These are phyloP conservation scores for Closterium sp. DNA, from an alignment of 139 green algal species.

Conservation along the genomic window DNA sequence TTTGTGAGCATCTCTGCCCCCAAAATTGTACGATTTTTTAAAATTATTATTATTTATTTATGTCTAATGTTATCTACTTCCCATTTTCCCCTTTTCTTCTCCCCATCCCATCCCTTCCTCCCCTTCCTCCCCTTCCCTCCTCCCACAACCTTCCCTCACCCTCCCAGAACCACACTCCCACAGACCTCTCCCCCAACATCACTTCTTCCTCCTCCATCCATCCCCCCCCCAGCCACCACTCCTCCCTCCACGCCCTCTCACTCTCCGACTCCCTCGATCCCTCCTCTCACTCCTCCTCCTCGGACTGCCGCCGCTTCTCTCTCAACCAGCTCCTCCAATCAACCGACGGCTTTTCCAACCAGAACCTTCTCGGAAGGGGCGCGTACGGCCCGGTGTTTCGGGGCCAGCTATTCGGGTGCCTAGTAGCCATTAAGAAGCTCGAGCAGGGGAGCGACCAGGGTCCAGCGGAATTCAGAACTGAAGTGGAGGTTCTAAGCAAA, in stretches of 20 bases:
- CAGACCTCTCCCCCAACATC: neutral
- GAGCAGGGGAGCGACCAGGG: constrained; percentile 5
- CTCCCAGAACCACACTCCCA: neutral
- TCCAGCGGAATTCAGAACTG: constrained; percentile 15
- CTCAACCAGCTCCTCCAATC: neutral
- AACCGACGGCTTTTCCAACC: constrained; percentile 11
- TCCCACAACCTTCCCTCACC: neutral
- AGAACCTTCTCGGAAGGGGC: constrained; percentile 7
- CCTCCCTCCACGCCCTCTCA: neutral
- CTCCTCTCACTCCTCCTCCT: neutral
- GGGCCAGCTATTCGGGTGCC: neutral
- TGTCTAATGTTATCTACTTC: neutral
- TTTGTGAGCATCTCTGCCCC: neutral
- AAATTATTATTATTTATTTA: too few species aligned
- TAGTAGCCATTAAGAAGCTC: constrained; percentile 5
- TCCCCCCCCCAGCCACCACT: neutral
- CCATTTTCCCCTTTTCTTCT: neutral
- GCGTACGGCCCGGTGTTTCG: neutral
- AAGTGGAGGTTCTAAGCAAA: constrained; percentile 54
- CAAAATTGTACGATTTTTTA: too few species aligned
- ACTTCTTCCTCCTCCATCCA: neutral
- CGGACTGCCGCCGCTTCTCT: neutral
- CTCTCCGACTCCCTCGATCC: neutral
- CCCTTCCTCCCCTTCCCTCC: neutral
- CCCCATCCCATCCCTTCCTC: neutral